phyloP scores from a whole-genome alignment of 495 filamentous ascomycete genomes.

The Xylaria nigripes region DNA sequence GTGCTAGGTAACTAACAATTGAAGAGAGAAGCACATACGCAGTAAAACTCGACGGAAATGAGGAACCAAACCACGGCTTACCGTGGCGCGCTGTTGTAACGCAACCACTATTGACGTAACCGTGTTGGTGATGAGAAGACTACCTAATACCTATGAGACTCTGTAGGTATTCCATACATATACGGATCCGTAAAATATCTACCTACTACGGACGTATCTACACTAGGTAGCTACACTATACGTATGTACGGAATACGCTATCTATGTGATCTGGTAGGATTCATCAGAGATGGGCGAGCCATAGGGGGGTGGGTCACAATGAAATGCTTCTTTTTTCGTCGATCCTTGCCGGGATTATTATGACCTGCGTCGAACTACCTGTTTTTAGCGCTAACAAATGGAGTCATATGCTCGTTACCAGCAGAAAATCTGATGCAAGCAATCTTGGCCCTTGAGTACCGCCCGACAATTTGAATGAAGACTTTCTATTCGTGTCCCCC shows the following conservation, averaged over 20 bases:
- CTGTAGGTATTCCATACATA: no score
- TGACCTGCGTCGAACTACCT: constrained; percentile 1
- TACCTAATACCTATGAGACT: no score
- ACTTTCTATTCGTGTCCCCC: not conserved
- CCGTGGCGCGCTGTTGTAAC: not conserved
- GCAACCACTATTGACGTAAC: not conserved
- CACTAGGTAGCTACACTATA: no score
- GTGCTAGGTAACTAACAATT: no score
- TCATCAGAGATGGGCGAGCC: no score
- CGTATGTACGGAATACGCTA: no score
- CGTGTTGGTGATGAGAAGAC: not conserved
- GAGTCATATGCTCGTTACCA: not conserved
- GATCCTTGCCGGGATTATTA: constrained; percentile 2
- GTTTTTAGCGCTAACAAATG: not conserved
- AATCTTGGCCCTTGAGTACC: not conserved
- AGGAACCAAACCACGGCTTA: not conserved
- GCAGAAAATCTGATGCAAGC: not conserved
- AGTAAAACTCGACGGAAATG: not conserved
- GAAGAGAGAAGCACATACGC: no score
- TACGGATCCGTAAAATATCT: no score
- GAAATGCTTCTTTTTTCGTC: not conserved
- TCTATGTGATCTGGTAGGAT: no score
- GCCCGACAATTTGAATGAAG: constrained; percentile 3
- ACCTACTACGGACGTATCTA: no score
- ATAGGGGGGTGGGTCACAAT: no score